Conservation (phyloP, 345 rosid genomes). For the Gynandropsis gynandra region DNA sequence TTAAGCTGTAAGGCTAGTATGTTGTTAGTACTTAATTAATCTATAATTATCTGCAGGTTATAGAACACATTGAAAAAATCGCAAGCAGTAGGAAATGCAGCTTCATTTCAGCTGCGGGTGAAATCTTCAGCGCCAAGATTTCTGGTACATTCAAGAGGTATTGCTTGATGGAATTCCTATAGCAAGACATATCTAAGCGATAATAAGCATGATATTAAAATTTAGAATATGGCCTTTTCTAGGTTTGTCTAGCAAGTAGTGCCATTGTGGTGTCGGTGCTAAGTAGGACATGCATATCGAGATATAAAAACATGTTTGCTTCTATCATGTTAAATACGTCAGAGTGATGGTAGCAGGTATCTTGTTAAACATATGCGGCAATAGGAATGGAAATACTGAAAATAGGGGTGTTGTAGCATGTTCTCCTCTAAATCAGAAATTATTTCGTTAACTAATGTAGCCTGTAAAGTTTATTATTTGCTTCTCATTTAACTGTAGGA, state of each 20-base stretch:
- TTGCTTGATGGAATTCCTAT: conserved; percentile 19
- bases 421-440: background rate
- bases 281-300: conserved; percentile 6
- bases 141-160: conserved; percentile 98
- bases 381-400: conserved; percentile 2
- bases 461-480: conserved; percentile 12
- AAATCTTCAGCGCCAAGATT: conserved; percentile 81
- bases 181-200: background rate
- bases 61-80: conserved; percentile 74
- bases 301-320: conserved; percentile 6
- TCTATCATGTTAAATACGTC: conserved; percentile 7
- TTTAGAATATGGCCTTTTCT: background rate
- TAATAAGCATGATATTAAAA: background rate
- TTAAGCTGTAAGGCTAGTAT: conserved; percentile 9
- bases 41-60: conserved; percentile 35
- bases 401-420: conserved; percentile 2
- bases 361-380: conserved; percentile 3
- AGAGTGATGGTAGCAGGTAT: conserved; percentile 6
- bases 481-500: conserved; percentile 36
- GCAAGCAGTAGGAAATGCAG: conserved; percentile 59
- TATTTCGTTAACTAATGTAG: conserved; percentile 1
- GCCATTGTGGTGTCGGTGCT: too few species aligned
- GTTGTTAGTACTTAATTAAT: conserved; percentile 4
- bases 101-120: conserved; percentile 69
- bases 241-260: background rate